Base-by-base conservation (phyloP, 371 early-diverging fungal species). In the Spraguea lophii region DNA sequence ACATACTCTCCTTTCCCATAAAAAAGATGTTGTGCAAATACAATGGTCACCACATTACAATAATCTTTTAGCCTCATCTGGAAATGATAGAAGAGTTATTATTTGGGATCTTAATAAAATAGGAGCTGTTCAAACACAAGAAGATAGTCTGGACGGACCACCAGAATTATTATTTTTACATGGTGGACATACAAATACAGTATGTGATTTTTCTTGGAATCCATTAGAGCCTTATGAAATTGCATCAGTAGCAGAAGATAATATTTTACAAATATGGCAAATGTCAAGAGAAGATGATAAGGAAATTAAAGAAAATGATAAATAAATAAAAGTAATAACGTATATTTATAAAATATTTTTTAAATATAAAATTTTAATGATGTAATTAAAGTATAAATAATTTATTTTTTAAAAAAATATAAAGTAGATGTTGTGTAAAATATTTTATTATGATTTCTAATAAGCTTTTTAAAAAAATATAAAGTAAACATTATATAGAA, bases 141-240 rank as follows among this genome's bases (percentile, higher is more conserved):
- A 89, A 65, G 90, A 89, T 70, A 83, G 83, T 25, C 88, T 82
- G 62, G 92, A 95, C 69, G 92, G 91, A 2, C 90, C 90, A 49
- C 88, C 93, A 19, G 97, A 95, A 70, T 74, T 93, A 16, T 66
- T 91, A 74, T 95, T 93, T 75, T 77, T 93, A 37, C 94, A 95
- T 63, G 89, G 89, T 45, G 97, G 97, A 19, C 97, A 95, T 67
- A 92, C 92, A 17, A 82, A 80, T 73, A 79, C 79, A 61, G 84
- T 95, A 26, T 79, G 84, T 26, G 94, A 95, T 66, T 78, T 93
- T 52, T 76, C 78, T 38, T 95, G 93, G 92, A 92, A 90, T 75
- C 81, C 77, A 51, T 76, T 83, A 56, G 85, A 85, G 56, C 84
- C 81, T 24, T 92, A 88, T 87, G 82, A 84, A 13, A 76, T 93